Evolutionary conservation across 2,329 filamentous ascomycete species (phyloP).

Genomic region (Drechslerella dactyloides): DNA sequence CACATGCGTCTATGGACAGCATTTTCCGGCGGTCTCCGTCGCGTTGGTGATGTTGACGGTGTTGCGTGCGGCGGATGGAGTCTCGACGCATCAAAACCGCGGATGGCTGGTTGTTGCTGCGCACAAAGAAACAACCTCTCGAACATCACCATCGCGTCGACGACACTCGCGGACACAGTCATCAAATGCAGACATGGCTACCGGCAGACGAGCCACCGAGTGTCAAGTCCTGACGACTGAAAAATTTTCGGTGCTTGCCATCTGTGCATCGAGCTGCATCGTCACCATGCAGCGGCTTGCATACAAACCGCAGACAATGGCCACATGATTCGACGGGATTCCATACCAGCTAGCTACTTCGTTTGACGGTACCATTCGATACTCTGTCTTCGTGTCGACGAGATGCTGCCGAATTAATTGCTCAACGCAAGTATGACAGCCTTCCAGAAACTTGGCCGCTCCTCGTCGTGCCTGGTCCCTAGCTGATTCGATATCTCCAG

Average conservation of each 20-base stretch:
- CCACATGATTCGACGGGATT: constrained; percentile 47
- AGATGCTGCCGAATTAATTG: constrained; percentile 14
- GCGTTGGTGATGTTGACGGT: neutral
- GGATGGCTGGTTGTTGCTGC: neutral
- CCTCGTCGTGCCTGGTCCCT: constrained; percentile 6
- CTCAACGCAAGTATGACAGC: constrained; percentile 32
- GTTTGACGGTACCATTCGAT: constrained; percentile 16
- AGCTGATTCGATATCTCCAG: constrained; percentile 12
- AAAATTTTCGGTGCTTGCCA: constrained; percentile 34
- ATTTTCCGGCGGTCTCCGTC: neutral
- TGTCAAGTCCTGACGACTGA: constrained; percentile 17
- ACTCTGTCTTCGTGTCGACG: constrained; percentile 2
- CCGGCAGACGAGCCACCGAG: constrained; percentile 25
- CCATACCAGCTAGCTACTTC: neutral
- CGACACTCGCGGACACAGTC: constrained; percentile 11
- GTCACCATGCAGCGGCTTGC: constrained; percentile 51
- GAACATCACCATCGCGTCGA: constrained; percentile 1
- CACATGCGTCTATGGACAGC: neutral
- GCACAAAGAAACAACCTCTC: neutral
- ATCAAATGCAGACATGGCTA: constrained; percentile 20
- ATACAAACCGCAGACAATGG: constrained; percentile 28
- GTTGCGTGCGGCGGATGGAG: neutral
- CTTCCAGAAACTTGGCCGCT: constrained; percentile 12
- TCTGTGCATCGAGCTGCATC: constrained; percentile 51
- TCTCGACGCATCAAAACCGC: neutral